Evolutionary conservation across 257 asterid species (phyloP), one percentile per base, ranked within the genome.

Genomic region (Eustoma russellianum): DNA sequence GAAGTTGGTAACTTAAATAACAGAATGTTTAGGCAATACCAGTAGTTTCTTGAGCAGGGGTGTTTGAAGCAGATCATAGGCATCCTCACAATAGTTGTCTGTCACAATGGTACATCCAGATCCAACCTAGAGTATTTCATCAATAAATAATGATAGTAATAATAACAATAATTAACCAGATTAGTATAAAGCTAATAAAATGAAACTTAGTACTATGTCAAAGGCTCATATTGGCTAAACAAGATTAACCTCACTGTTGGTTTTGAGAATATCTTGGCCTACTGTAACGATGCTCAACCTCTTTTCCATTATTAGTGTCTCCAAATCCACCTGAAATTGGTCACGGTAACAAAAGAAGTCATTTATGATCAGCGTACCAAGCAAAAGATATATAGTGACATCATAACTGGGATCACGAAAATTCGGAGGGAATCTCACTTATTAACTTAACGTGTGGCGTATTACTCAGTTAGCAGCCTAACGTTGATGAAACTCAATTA

Each of bases 21-120:
- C 16, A 28, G 35, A 43, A 12, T 16, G 17, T 38, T 28, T 46
- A n/a, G 46, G 9, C 50, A 59, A n/a, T 77, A 87, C 96, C 79
- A 87, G 70, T 63, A 87, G 83, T 41, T 81, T 81, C 65, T 82
- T 84, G 3, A 38, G 12, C 62, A 82, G 69, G 16, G 93, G 79
- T 0, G 70, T 78, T 66, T 84, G 84, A 71, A 88, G 93, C 41
- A 74, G 82, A 34, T 79, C 86, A 51, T 84, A 88, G 19, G 94
- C 87, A 24, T 81, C 88, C 83, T 88, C 96, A 33, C 96, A 88
- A 54, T 78, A 88, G 66, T 83, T 82, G 71, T 88, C 96, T 0
- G 96, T 80, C 46, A 84, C 83, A 67, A 82, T 41, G 19, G 96
- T 79, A 64, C 93, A 84, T 3, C 68, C 60, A 56, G 96, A 88